Evolutionary conservation across 2,329 filamentous ascomycete genomes (phyloP).

Genomic region (Phialophora verrucosa): DNA sequence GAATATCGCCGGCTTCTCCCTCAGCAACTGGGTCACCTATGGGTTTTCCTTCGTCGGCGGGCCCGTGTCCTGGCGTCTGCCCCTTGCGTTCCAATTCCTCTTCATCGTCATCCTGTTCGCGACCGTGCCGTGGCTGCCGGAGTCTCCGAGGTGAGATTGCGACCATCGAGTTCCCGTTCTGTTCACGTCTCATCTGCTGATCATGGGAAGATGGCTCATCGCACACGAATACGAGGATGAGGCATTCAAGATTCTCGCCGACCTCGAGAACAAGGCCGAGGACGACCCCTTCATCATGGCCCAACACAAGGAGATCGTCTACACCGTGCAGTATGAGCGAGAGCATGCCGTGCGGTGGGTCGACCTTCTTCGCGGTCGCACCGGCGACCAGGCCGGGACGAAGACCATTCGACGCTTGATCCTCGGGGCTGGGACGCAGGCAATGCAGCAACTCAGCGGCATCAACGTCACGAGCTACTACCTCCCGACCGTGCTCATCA

Average conservation of each 20-base stretch:
- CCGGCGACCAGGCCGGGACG: slow-evolving; percentile 53
- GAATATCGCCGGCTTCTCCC: slow-evolving; percentile 57
- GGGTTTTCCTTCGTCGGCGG: slow-evolving; percentile 56
- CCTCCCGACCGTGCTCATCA: slow-evolving; percentile 64
- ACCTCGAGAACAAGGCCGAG: slow-evolving; percentile 53
- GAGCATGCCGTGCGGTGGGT: slow-evolving; percentile 58
- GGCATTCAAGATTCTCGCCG: slow-evolving; percentile 56
- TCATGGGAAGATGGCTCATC: slow-evolving; percentile 51
- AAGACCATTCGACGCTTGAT: slow-evolving; percentile 58
- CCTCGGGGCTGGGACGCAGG: slow-evolving; percentile 61
- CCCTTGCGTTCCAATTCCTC: slow-evolving; percentile 57
- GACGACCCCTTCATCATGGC: slow-evolving; percentile 55
- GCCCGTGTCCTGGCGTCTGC: slow-evolving; percentile 53
- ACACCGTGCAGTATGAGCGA: slow-evolving; percentile 56
- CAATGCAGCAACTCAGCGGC: slow-evolving; percentile 57
- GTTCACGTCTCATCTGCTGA: background rate
- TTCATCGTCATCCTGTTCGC: slow-evolving; percentile 55
- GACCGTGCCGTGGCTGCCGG: slow-evolving; percentile 56
- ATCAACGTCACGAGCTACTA: slow-evolving; percentile 53
- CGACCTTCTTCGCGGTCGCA: slow-evolving; percentile 56
- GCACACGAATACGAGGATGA: slow-evolving; percentile 52
- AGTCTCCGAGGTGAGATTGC: slow-evolving; percentile 45
- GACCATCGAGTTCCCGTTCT: background rate
- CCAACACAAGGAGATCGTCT: slow-evolving; percentile 55
- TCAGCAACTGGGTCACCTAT: slow-evolving; percentile 61